A percentile compares a stretch with the other conserved stretches of the same genome.
phyloP scores from a whole-genome alignment of 2,329 filamentous ascomycete genomes.

The Bipolaris sorokiniana region DNA sequence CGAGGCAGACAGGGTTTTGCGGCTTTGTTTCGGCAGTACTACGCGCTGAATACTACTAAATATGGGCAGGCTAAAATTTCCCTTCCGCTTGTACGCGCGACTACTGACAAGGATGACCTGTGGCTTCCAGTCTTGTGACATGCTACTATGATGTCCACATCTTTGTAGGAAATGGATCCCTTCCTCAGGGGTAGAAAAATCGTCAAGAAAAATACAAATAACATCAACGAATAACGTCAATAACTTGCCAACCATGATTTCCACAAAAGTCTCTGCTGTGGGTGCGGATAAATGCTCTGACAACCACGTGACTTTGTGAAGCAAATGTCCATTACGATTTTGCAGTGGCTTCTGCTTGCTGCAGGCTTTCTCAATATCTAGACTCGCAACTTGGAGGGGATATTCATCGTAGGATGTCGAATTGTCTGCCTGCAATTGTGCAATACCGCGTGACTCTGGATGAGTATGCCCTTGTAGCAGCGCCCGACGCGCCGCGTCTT shows the following conservation, averaged over 20 bases:
- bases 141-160: constrained; percentile 1
- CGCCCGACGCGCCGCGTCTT: constrained; percentile 1
- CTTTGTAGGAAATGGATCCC: constrained; percentile 10
- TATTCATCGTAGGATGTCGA: constrained; percentile 7
- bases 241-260: constrained; percentile 14
- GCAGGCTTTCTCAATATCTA: constrained; percentile 11
- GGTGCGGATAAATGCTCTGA: not conserved
- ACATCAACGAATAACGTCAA: constrained; percentile 19
- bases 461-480: constrained; percentile 5
- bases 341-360: constrained; percentile 1
- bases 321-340: not conserved
- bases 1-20: not conserved
- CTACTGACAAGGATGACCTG: constrained; percentile 18
- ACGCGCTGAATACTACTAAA: constrained; percentile 5
- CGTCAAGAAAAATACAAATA: constrained; percentile 22
- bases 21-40: not conserved
- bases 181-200: constrained; percentile 16
- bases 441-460: constrained; percentile 8
- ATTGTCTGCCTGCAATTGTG: constrained; percentile 5
- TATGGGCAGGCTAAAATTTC: not conserved
- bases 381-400: constrained; percentile 12
- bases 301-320: constrained; percentile 15
- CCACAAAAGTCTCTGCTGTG: not conserved
- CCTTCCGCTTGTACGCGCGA: constrained; percentile 1
- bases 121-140: constrained; percentile 4